A percentile compares a stretch with the other conserved stretches of the same genome.
Conservation (phyloP, 179 eudicot genomes). For the Patellifolia procumbens region DNA sequence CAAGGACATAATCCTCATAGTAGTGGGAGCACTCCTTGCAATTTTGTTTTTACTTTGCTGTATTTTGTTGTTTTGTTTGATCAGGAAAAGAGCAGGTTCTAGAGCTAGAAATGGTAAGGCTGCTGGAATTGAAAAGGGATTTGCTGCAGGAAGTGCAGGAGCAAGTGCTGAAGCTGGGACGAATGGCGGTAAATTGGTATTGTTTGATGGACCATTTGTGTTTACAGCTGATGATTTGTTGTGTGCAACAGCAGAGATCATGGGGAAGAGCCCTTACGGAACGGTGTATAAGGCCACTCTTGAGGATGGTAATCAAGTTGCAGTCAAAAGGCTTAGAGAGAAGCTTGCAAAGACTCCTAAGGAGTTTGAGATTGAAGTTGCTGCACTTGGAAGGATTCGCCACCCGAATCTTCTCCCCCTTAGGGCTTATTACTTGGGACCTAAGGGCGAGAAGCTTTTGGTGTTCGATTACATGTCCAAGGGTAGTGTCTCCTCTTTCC, state of each 20-base stretch:
- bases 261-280: slow-evolving; percentile 92
- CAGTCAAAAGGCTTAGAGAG: slow-evolving; percentile 89
- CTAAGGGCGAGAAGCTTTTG: slow-evolving; percentile 96
- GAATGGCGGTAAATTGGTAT: slow-evolving; percentile 79
- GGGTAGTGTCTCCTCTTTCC: slow-evolving; percentile 87
- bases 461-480: slow-evolving; percentile 80
- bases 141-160: slow-evolving; percentile 34
- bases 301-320: slow-evolving; percentile 81
- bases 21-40: slow-evolving; percentile 61
- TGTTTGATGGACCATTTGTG: slow-evolving; percentile 80
- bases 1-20: slow-evolving; percentile 70
- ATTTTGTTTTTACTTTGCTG: slow-evolving; percentile 61
- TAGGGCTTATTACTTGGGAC: slow-evolving; percentile 85
- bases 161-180: slow-evolving; percentile 53
- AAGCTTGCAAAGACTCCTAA: slow-evolving; percentile 76
- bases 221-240: slow-evolving; percentile 83
- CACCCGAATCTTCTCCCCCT: slow-evolving; percentile 77
- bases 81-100: slow-evolving; percentile 53
- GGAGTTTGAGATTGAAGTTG: slow-evolving; percentile 81
- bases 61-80: slow-evolving; percentile 67
- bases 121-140: slow-evolving; percentile 28
- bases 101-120: slow-evolving; percentile 36
- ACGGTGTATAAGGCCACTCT: slow-evolving; percentile 86
- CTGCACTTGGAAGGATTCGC: slow-evolving; percentile 66
- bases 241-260: slow-evolving; percentile 86